phyloP scores from a whole-genome alignment of 2,329 filamentous ascomycete genomes.

The Fusarium beomiforme region DNA sequence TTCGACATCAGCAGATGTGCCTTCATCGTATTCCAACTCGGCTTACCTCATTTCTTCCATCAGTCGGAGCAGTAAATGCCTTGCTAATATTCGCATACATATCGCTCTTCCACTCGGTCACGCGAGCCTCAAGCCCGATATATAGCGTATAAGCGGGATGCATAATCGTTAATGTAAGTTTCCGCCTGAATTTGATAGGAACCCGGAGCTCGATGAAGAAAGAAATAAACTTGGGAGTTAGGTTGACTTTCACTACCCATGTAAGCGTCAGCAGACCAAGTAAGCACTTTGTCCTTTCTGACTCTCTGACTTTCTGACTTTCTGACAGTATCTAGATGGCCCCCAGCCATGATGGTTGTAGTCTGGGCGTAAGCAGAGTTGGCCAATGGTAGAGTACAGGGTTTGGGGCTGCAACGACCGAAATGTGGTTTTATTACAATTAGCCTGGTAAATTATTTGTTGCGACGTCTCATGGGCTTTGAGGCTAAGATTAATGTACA shows the following conservation, averaged over 20 bases:
- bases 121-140: conserved; percentile 1
- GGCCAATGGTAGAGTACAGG: not conserved
- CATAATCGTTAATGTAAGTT: conserved; percentile 5
- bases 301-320: not conserved
- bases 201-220: not conserved
- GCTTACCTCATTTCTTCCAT: not conserved
- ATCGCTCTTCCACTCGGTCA: conserved; percentile 5
- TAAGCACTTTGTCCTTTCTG: conserved; percentile 9
- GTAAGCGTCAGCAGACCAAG: not conserved
- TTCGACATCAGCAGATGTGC: not conserved
- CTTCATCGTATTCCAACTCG: fast-evolving
- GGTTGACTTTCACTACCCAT: not conserved
- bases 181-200: no score
- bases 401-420: not conserved
- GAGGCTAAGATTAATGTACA: not conserved
- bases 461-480: not conserved
- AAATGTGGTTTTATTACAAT: not conserved
- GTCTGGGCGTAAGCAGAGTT: not conserved
- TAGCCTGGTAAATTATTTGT: not conserved
- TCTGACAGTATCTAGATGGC: not conserved
- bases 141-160: conserved; percentile 29
- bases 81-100: not conserved
- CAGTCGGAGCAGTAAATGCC: not conserved
- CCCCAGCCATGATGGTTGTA: not conserved
- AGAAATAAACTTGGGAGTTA: not conserved